Percentiles rank a stretch among this genome's conserved stretches.
phyloP scores from a whole-genome alignment of 1,284 basidiomycete species.

The Stereum hirsutum region DNA sequence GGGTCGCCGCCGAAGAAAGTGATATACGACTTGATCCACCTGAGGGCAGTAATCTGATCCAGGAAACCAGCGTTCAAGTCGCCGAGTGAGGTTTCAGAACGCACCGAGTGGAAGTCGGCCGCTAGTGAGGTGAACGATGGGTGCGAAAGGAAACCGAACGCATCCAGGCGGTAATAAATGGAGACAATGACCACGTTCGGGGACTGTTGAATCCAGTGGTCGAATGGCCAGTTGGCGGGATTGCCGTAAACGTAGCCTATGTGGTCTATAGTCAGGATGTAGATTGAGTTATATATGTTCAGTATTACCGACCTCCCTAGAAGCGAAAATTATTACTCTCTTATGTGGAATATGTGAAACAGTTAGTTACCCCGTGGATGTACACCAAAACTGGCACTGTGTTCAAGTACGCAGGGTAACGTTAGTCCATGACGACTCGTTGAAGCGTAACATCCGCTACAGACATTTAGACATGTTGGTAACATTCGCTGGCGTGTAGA shows the following conservation, averaged over 20 bases:
- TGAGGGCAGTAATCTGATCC: conserved; percentile 52
- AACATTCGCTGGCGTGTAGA: conserved; percentile 26
- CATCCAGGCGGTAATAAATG: conserved; percentile 33
- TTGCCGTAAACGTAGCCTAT: conserved; percentile 48
- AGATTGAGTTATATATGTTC: not conserved
- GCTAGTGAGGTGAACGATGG: no score
- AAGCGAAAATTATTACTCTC: not conserved
- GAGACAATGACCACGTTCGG: conserved; percentile 33
- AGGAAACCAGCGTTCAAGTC: conserved; percentile 53
- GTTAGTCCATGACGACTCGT: not conserved
- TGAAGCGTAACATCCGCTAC: conserved; percentile 3
- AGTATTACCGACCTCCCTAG: not conserved
- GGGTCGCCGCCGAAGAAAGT: conserved; percentile 55
- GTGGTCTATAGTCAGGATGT: not conserved
- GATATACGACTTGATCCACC: conserved; percentile 57
- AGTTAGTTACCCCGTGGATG: conserved; percentile 48
- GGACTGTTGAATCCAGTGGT: conserved; percentile 29
- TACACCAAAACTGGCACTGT: conserved; percentile 57
- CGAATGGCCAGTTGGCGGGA: conserved; percentile 36
- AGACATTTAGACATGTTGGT: conserved; percentile 21
- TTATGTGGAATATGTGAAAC: not conserved
- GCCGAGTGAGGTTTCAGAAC: conserved; percentile 33
- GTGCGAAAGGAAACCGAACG: conserved; percentile 32
- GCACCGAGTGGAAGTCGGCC: no score
- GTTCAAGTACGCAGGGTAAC: not conserved